Base-by-base conservation (phyloP, 768 basidiomycete species). In the Porphyrellus cyaneotinctus region DNA sequence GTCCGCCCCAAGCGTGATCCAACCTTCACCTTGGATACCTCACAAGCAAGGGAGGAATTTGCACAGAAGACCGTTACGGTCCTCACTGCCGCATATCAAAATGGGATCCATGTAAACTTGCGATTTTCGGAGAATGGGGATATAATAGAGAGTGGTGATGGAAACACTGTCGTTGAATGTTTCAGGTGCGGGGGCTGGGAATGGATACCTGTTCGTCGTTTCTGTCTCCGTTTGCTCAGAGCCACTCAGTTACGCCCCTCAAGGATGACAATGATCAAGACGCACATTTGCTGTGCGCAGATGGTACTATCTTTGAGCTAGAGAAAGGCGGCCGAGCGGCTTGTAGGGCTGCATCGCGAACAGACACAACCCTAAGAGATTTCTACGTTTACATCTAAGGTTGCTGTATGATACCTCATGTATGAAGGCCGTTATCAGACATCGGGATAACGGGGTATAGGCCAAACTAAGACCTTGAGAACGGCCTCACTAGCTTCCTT, bases 101-200 rank as follows among this genome's bases (percentile, higher is more conserved):
- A 85, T 38, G 94, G 94, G 1, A 72, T 68, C 5, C 94, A 95
- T 63, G 65, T 91, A 51, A 68, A 78, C 44, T 59, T 88, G 55
- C 71, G 74, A 33, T 93, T 90, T 61, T 69, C 66, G 7, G 64
- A 61, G 15, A 68, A 73, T 6, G 81, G 81, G 13, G 62, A 73
- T 42, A 66, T 77, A 24, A 69, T 62, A 1, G 54, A 68, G 0
- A 72, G 72, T n/a, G 75, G 74, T 12, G 69, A 73, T 7, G 82
- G 85, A 13, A 72, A 72, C 15, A 57, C 72, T 1, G 80, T 91
- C 5, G 82, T 91, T 0, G 94, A 97, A 67, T 88, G 88, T 60
- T 76, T 85, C 46, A 78, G 92, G 23, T 87, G 84, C 58, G 80
- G 79, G 15, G 85, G 85, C 8, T 95, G 92, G 85, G 84, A 88